Evolutionary conservation across 164 flowering plant genomes (phyloP).

Genomic region (Magnolia kwangsiensis): DNA sequence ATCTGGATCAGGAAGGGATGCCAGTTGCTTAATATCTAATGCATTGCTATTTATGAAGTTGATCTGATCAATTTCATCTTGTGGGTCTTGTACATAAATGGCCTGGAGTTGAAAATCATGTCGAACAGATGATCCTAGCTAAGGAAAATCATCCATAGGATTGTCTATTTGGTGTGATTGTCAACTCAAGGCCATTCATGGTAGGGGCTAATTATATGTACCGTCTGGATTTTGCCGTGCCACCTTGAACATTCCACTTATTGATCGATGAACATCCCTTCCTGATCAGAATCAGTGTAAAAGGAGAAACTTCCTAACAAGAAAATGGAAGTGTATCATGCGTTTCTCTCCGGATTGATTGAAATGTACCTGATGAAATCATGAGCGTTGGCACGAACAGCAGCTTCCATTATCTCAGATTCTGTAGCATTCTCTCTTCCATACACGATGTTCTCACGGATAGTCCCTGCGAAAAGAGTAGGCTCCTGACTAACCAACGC

Average conservation of each 20-base stretch:
- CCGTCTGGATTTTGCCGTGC: background rate
- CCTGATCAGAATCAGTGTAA: background rate
- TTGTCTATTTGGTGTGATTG: background rate
- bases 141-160: background rate
- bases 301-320: background rate
- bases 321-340: background rate
- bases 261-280: too few relatives aligned
- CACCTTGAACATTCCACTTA: too few relatives aligned
- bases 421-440: slow-evolving; percentile 22
- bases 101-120: background rate
- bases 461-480: slow-evolving; percentile 25
- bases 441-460: slow-evolving; percentile 25
- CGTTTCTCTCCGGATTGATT: background rate
- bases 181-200: background rate
- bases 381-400: slow-evolving; percentile 31
- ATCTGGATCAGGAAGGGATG: too few relatives aligned
- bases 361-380: slow-evolving; percentile 25
- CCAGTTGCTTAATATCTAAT: too few relatives aligned
- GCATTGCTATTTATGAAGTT: too few relatives aligned
- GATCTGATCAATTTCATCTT: background rate
- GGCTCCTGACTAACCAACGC: slow-evolving; percentile 41
- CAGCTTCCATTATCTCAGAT: slow-evolving; percentile 26
- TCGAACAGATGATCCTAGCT: background rate
- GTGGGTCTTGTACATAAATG: background rate
- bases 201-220: background rate